Base-by-base conservation (phyloP, 345 rosid genomes). In the Heritiera littoralis region DNA sequence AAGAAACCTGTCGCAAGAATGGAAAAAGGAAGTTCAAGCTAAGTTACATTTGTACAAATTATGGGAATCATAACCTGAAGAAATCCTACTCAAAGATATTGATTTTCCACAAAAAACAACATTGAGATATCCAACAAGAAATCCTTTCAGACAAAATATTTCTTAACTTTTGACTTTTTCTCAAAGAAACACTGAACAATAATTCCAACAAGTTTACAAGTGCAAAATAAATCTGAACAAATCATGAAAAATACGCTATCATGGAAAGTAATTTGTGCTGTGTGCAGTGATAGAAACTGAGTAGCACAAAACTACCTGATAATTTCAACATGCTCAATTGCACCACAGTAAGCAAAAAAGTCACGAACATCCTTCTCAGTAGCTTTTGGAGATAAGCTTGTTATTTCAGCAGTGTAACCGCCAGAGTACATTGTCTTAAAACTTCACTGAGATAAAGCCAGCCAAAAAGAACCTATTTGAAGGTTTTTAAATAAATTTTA, bases 341-440 rank as follows among this genome's bases (percentile, higher is more conserved):
- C 83, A 59, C 98, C 98, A 66, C 94, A 95, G 46, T 92, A 85
- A 80, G 87, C 73, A 74, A 95, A 95, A 74, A 95, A 95, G 66
- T 89, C 84, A 5, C n/a, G 61, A 66, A 95, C 87, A 80, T 95
- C 92, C 78, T 88, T 85, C 84, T 89, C 92, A 30, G 89, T 88
- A 43, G 95, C 94, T 69, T 56, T 83, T 23, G 93, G 91, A 79
- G 98, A 92, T 79, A 95, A 82, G 89, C 89, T 85, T 14, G 93
- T 88, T 77, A 95, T 88, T 88, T 92, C 88, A 80, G 92, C 94
- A 32, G 86, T 82, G 79, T 86, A 95, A 80, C 97, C 95, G 45
- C 91, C 88, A 3, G 94, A 87, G 84, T 86, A 82, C 97, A 93
- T 94, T 78, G 65, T 66, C 63, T 61, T 65, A 65, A 58, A 63